A percentile compares a stretch with the other conserved stretches of the same genome.
These are phyloP conservation scores for Citrullus colocynthis DNA, from an alignment of 306 rosid species.

Conservation along the genomic window DNA sequence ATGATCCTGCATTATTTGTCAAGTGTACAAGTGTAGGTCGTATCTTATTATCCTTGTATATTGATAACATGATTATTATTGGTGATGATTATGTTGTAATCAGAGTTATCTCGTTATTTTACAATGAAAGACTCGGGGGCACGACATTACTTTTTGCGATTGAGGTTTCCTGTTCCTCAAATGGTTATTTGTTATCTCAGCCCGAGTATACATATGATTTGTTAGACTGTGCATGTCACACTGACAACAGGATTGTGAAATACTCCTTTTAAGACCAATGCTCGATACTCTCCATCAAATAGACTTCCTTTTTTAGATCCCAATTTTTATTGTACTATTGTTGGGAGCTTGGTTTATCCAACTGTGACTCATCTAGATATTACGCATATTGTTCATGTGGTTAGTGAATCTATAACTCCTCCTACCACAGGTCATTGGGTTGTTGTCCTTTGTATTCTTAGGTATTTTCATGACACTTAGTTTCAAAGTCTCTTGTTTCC, in stretches of 20 bases:
- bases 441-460: neutral
- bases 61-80: neutral
- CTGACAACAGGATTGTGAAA: neutral
- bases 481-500: neutral
- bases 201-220: neutral
- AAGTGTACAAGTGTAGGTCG: neutral
- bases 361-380: neutral
- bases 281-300: too few relatives aligned
- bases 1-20: too few relatives aligned
- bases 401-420: neutral
- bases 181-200: neutral
- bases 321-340: too few relatives aligned
- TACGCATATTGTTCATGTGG: neutral
- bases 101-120: too few relatives aligned
- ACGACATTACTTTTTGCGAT: neutral
- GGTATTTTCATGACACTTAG: neutral
- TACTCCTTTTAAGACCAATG: neutral
- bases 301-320: too few relatives aligned
- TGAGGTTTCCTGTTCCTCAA: neutral
- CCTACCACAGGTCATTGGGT: neutral
- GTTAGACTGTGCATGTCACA: neutral
- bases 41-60: neutral
- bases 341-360: too few relatives aligned
- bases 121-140: neutral
- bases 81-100: too few relatives aligned